Conservation (phyloP, 129 eudicot species). For the Glebionis coronaria region DNA sequence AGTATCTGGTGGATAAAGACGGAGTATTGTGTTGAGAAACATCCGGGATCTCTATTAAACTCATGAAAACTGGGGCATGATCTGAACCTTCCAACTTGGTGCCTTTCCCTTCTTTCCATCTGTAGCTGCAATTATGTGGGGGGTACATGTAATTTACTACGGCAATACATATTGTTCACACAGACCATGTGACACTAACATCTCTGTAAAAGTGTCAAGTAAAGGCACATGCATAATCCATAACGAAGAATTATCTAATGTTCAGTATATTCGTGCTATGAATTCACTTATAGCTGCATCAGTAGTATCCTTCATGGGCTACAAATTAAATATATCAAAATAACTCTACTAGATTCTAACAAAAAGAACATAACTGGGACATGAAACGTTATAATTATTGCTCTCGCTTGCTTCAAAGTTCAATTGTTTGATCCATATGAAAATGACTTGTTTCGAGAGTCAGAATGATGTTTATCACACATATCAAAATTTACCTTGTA, state of each 20-base stretch:
- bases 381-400: not conserved
- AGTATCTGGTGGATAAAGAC: constrained; percentile 77
- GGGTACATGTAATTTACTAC: not conserved
- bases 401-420: no score
- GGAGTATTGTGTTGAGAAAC: constrained; percentile 66
- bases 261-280: no score
- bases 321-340: not conserved
- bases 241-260: not conserved
- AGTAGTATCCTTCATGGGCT: no score
- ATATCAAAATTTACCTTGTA: constrained; percentile 42
- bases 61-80: constrained; percentile 80
- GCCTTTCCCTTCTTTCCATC: constrained; percentile 72
- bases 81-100: constrained; percentile 86
- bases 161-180: constrained; percentile 8
- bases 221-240: not conserved
- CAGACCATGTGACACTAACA: not conserved
- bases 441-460: not conserved
- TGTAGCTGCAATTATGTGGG: constrained; percentile 22
- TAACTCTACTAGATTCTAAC: not conserved
- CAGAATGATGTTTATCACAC: not conserved
- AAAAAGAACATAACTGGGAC: not conserved
- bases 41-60: constrained; percentile 48
- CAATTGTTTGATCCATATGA: not conserved
- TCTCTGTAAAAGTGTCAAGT: not conserved
- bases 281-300: no score